phyloP scores from a whole-genome alignment of 2,329 filamentous ascomycete species.

The Trichoderma arundinaceum region DNA sequence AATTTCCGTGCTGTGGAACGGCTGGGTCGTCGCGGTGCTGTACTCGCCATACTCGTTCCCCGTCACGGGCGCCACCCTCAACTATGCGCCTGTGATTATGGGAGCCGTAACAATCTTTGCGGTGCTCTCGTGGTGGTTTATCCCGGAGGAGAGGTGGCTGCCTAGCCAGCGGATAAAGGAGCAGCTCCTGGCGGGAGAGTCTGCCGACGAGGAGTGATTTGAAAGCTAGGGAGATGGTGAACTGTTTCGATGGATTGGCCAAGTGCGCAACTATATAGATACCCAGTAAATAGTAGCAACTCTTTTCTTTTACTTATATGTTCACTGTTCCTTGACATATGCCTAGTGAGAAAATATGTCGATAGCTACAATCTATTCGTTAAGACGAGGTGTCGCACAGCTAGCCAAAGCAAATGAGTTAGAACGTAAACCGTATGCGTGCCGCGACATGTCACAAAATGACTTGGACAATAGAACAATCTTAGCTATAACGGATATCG shows the following conservation, averaged over 20 bases:
- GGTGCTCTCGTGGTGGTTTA: constrained; percentile 28
- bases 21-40: constrained; percentile 55
- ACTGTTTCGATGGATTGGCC: background rate
- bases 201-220: constrained; percentile 17
- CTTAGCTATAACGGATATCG: constrained; percentile 9
- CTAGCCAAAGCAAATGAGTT: background rate
- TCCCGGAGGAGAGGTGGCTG: constrained; percentile 28
- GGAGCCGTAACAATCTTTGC: constrained; percentile 52
- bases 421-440: background rate
- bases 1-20: constrained; percentile 56
- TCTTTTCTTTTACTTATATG: background rate
- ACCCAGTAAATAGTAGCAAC: background rate
- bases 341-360: no score
- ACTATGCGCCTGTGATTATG: constrained; percentile 60
- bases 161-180: constrained; percentile 31
- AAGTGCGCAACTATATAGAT: constrained; percentile 4
- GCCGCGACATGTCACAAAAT: no score
- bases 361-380: no score
- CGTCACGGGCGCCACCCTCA: constrained; percentile 50
- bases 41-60: constrained; percentile 55
- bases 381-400: no score
- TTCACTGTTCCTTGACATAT: no score
- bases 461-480: no score
- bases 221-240: background rate
- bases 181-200: constrained; percentile 28